These are phyloP conservation scores for Suhomyces atakaporum DNA, from an alignment of 1,139 yeast species.

Conservation along the genomic window DNA sequence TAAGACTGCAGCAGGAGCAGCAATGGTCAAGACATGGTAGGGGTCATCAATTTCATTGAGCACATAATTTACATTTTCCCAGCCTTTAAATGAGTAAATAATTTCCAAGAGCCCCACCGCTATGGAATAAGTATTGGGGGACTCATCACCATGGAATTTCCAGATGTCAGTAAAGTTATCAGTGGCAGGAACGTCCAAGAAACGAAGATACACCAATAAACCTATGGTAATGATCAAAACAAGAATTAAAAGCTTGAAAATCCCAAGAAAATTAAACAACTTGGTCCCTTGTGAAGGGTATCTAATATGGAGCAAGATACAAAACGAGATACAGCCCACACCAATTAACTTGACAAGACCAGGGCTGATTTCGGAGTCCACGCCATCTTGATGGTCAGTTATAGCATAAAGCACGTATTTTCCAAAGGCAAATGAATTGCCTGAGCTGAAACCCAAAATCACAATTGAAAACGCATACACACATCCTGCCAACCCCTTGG, in stretches of 20 bases:
- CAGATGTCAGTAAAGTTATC: constrained; percentile 33
- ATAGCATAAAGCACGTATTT: constrained; percentile 47
- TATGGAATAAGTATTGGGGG: constrained; percentile 31
- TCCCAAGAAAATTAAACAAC: constrained; percentile 46
- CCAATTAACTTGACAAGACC: constrained; percentile 42
- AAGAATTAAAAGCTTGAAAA: constrained; percentile 43
- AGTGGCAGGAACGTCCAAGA: constrained; percentile 28
- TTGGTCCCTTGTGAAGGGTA: constrained; percentile 46
- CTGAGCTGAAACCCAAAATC: constrained; percentile 50
- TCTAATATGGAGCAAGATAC: constrained; percentile 40
- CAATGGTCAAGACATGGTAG: constrained; percentile 62
- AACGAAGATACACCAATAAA: constrained; percentile 26
- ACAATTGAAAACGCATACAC: constrained; percentile 51
- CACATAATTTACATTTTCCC: constrained; percentile 52
- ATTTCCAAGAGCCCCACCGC: constrained; percentile 46
- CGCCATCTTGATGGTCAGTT: constrained; percentile 23
- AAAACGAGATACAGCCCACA: constrained; percentile 44
- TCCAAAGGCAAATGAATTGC: constrained; percentile 54
- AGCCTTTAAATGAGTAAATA: constrained; percentile 42
- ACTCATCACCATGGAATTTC: constrained; percentile 22
- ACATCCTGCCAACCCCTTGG: constrained; percentile 42
- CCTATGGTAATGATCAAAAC: constrained; percentile 45
- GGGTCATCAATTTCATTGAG: constrained; percentile 54
- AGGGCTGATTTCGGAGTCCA: constrained; percentile 15
- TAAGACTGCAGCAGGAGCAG: constrained; percentile 71